Evolutionary conservation across 306 rosid genomes (phyloP), one percentile per base, ranked within the genome.

Genomic region (Ziziphus jujuba): DNA sequence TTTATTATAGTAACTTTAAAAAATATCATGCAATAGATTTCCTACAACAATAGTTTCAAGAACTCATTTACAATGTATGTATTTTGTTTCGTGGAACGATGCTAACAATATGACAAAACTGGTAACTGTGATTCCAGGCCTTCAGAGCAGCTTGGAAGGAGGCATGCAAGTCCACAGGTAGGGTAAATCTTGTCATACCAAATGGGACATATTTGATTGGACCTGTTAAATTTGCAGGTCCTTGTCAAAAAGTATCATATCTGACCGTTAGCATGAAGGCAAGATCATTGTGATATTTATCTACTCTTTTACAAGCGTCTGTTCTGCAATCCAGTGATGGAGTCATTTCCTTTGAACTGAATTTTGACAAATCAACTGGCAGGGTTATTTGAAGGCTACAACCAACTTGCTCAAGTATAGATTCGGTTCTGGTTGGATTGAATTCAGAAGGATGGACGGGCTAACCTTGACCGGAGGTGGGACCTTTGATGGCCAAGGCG

Each of bases 341-440:
- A 33, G 25, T 13, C 47, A 36, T 51, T 56, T 28, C 0, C 19
- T 12, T 21, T 13, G 19, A 3, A 34, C n/a, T 76, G 50, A 70
- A 9, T 49, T 47, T 66, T 38, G 22, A 52, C 58, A 52, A 66
- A 7, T 65, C 55, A 59, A 61, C 24, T 28, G 9, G 69, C 79
- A 82, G 87, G 84, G 87, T 43, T 67, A 82, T 59, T 57, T 79
- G 82, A 82, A 79, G 75, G 87, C 84, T 43, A 65, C 84, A 43
- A 79, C 77, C 22, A 75, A 69, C 71, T 70, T 79, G 75, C 72
- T 69, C 31, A 55, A 68, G 68, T 82, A 82, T 23, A 79, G 69
- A 55, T 68, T 31, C 6, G 70, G 79, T 35, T 75, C 77, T 5
- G 75, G 84, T 64, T 76, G 84, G 84, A 22, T 83, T 58, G 76